Conservation (phyloP, 768 basidiomycete genomes). For the Clathrus columnatus region DNA sequence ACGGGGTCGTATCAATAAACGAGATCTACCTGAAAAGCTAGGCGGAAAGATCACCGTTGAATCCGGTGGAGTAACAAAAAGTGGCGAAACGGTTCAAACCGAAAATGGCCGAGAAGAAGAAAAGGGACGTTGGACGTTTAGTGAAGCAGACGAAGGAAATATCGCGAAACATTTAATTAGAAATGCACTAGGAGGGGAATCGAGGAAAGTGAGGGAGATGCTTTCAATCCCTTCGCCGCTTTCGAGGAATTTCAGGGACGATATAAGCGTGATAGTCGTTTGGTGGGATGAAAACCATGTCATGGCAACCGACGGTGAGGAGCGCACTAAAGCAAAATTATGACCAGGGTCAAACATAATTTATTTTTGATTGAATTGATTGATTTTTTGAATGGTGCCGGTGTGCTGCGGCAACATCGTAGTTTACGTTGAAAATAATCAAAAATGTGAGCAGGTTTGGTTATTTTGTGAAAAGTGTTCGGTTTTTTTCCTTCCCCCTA, state of each 20-base stretch:
- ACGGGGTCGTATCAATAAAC: constrained; percentile 52
- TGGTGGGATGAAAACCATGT: constrained; percentile 83
- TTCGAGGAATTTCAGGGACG: constrained; percentile 73
- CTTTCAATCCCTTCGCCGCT: constrained; percentile 79
- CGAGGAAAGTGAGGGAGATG: constrained; percentile 42
- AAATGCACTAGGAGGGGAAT: constrained; percentile 71
- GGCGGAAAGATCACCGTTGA: constrained; percentile 29
- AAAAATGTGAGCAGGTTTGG: too few species aligned
- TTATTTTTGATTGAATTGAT: not conserved
- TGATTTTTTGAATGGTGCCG: too few species aligned
- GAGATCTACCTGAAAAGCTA: constrained; percentile 34
- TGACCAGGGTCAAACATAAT: constrained; percentile 23
- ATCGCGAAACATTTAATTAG: constrained; percentile 76
- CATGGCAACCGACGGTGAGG: constrained; percentile 32
- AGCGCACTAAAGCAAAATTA: constrained; percentile 44
- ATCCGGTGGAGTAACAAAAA: constrained; percentile 53
- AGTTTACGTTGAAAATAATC: too few species aligned
- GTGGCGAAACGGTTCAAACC: constrained; percentile 33
- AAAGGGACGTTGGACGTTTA: constrained; percentile 57
- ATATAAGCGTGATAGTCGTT: constrained; percentile 76
- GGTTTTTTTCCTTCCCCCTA: too few species aligned
- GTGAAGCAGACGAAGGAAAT: constrained; percentile 49
- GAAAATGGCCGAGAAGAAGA: constrained; percentile 15
- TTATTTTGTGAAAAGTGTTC: too few species aligned
- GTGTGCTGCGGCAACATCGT: too few species aligned